Percentiles rank a stretch among this genome's conserved stretches.
These are phyloP conservation scores for Acidiella bohemica DNA, from an alignment of 495 filamentous ascomycete genomes.

Conservation along the genomic window DNA sequence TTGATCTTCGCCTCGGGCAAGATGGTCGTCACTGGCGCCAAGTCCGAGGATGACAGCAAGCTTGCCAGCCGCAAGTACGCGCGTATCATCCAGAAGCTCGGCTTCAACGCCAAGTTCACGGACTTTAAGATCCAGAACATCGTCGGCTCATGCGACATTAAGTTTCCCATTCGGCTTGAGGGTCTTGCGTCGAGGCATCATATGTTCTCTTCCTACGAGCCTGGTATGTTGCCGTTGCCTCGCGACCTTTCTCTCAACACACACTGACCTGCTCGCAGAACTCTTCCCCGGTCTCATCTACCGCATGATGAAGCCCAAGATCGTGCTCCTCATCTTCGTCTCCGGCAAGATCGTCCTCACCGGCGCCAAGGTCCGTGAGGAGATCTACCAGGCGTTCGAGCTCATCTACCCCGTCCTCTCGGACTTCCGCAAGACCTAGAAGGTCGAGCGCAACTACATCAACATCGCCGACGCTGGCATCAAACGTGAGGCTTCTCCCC, in stretches of 20 bases:
- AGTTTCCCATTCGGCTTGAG: conserved; percentile 96
- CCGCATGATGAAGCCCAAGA: conserved; percentile 99
- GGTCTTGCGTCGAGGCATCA: conserved; percentile 92
- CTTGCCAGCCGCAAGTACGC: conserved; percentile 96
- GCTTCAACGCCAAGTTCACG: conserved; percentile 98
- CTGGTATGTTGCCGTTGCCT: no score
- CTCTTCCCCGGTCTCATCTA: conserved; percentile 99
- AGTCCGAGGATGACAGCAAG: conserved; percentile 96
- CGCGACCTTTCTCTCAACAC: no score
- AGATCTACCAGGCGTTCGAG: conserved; percentile 98
- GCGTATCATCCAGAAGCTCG: conserved; percentile 98
- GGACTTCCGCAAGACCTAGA: conserved; percentile 33
- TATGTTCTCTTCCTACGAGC: conserved; percentile 98
- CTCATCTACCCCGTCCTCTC: conserved; percentile 97
- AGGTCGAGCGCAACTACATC: no score
- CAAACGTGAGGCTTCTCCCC: no score
- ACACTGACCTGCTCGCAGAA: no score
- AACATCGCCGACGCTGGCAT: no score
- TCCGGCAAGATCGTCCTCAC: conserved; percentile 97
- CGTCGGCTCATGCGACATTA: conserved; percentile 96
- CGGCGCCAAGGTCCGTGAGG: conserved; percentile 93
- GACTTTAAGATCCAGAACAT: conserved; percentile 99
- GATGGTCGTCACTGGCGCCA: conserved; percentile 99
- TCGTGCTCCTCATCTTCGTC: conserved; percentile 96
- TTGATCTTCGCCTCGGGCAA: conserved; percentile 97